Percentiles rank a stretch among this genome's conserved stretches.
phyloP scores from a whole-genome alignment of 2,329 filamentous ascomycete genomes.

The Claviceps spartinae region DNA sequence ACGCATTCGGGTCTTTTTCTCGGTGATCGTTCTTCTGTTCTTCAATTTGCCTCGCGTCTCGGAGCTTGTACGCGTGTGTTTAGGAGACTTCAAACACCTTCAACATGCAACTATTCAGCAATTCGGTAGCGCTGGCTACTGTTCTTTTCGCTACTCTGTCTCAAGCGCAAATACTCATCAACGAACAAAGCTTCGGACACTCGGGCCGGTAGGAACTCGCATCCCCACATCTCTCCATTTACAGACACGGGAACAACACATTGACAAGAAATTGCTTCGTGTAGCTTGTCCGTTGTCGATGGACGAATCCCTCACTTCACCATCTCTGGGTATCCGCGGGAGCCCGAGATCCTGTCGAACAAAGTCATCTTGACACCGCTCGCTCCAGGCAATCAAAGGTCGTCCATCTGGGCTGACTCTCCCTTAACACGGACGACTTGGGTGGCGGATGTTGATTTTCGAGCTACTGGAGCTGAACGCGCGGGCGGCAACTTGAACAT shows the following conservation, averaged over 20 bases:
- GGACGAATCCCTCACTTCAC: conserved; percentile 40
- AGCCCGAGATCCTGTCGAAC: conserved; percentile 64
- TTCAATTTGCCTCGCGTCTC: not conserved
- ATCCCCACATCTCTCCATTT: not conserved
- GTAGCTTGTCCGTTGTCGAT: conserved; percentile 3
- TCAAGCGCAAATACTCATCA: conserved; percentile 54
- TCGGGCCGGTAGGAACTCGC: conserved; percentile 38
- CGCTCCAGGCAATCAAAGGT: conserved; percentile 71
- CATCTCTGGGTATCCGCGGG: conserved; percentile 38
- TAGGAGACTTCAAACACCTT: not conserved
- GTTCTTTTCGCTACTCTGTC: conserved; percentile 34
- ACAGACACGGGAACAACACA: not conserved
- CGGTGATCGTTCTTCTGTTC: not conserved
- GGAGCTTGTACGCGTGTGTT: not conserved
- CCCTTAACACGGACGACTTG: conserved; percentile 54
- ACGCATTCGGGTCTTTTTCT: not conserved
- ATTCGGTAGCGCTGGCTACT: conserved; percentile 22
- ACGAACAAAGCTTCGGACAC: conserved; percentile 66
- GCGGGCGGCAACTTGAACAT: conserved; percentile 83
- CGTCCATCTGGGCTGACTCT: conserved; percentile 65
- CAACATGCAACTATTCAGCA: conserved; percentile 3
- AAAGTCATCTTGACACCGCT: conserved; percentile 84
- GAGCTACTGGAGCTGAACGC: conserved; percentile 72
- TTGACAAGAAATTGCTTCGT: not conserved
- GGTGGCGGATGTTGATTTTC: conserved; percentile 75